phyloP scores from a whole-genome alignment of 2,329 filamentous ascomycete species.

The Hymenoscyphus scutula region DNA sequence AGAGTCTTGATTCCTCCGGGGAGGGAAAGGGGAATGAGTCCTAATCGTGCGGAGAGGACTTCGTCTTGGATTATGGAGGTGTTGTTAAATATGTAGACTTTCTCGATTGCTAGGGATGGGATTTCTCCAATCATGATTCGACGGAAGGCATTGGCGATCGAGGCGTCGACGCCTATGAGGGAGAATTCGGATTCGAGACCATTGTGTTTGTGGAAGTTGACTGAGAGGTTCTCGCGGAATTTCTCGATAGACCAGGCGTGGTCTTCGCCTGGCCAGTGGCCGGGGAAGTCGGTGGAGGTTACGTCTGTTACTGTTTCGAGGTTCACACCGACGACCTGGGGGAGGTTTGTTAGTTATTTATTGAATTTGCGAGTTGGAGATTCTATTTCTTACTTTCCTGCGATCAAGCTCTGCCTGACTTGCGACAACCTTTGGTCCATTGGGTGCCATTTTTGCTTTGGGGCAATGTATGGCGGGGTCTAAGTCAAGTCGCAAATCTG shows the following conservation, averaged over 20 bases:
- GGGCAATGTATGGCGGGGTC: constrained; percentile 22
- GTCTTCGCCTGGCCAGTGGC: constrained; percentile 86
- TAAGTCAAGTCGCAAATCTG: constrained; percentile 10
- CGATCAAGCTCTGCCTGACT: constrained; percentile 55
- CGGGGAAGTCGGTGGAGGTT: constrained; percentile 86
- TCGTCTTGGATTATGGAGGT: constrained; percentile 98
- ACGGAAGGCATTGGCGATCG: constrained; percentile 94
- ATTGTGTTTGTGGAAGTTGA: constrained; percentile 83
- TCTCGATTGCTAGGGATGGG: constrained; percentile 90
- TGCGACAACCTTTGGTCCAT: constrained; percentile 40
- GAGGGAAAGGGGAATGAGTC: constrained; percentile 85
- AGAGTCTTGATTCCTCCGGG: constrained; percentile 72
- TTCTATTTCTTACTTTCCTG: constrained; percentile 53
- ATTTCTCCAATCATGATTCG: constrained; percentile 95
- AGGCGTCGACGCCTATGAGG: constrained; percentile 85
- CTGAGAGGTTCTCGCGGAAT: constrained; percentile 67
- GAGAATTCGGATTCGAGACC: constrained; percentile 81
- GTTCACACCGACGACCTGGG: constrained; percentile 79
- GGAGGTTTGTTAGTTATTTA: constrained; percentile 4
- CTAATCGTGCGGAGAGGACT: constrained; percentile 85
- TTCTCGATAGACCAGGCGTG: constrained; percentile 72
- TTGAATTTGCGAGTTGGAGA: background rate
- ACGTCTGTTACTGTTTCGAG: constrained; percentile 88
- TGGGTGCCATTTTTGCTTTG: constrained; percentile 42
- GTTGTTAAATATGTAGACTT: constrained; percentile 91